Evolutionary conservation across 345 rosid genomes (phyloP).

Genomic region (Dipteronia dyeriana): DNA sequence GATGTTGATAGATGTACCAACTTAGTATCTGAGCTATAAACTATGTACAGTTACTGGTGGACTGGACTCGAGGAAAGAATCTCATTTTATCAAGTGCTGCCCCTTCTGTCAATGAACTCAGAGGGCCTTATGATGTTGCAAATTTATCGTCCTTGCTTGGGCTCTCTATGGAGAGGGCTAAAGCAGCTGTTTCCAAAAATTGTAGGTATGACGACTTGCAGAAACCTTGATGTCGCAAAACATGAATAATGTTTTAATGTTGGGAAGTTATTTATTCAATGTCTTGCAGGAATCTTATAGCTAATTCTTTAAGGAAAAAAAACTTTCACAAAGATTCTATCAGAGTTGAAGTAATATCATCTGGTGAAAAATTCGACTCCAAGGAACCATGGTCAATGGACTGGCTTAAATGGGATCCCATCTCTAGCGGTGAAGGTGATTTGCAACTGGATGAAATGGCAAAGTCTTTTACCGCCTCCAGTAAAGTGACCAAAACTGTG

Average conservation of each 20-base stretch:
- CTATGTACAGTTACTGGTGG: slow-evolving; percentile 63
- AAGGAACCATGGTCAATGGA: slow-evolving; percentile 43
- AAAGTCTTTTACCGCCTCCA: slow-evolving; percentile 51
- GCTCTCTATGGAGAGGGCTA: slow-evolving; percentile 69
- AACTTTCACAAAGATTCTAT: slow-evolving; percentile 74
- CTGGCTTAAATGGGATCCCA: slow-evolving; percentile 81
- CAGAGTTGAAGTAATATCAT: slow-evolving; percentile 54
- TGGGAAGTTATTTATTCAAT: slow-evolving; percentile 11
- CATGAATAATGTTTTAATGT: slow-evolving; percentile 13
- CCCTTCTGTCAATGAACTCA: slow-evolving; percentile 64
- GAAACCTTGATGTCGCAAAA: slow-evolving; percentile 4
- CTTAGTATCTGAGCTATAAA: slow-evolving; percentile 3
- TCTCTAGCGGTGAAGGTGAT: slow-evolving; percentile 91
- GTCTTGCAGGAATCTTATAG: slow-evolving; percentile 57
- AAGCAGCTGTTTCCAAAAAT: slow-evolving; percentile 70
- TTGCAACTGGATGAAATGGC: slow-evolving; percentile 66
- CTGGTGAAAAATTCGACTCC: slow-evolving; percentile 37
- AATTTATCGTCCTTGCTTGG: slow-evolving; percentile 77
- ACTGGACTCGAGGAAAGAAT: slow-evolving; percentile 88
- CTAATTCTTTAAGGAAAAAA: slow-evolving; percentile 64
- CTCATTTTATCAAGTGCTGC: slow-evolving; percentile 77
- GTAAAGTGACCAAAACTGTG: slow-evolving; percentile 33
- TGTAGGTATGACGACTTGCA: slow-evolving; percentile 61
- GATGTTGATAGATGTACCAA: not conserved
- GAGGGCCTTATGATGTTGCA: slow-evolving; percentile 86